Conservation (phyloP, 2,329 filamentous ascomycete genomes). For the Neofusicoccum sp. region DNA sequence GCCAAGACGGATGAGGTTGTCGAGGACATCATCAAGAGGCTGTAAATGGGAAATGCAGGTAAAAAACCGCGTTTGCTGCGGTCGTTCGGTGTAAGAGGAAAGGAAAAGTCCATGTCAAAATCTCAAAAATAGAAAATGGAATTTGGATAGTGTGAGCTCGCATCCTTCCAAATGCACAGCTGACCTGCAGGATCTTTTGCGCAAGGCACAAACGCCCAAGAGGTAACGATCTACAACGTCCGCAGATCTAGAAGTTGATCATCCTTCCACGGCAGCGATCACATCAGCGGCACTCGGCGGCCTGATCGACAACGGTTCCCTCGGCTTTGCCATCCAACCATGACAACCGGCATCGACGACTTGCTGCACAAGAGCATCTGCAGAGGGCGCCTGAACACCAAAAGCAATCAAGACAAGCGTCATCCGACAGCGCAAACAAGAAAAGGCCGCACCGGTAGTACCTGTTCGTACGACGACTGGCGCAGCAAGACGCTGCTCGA, state of each 20-base stretch:
- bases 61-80: background rate
- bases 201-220: constrained; percentile 5
- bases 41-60: constrained; percentile 52
- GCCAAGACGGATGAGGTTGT: constrained; percentile 85
- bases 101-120: background rate
- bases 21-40: constrained; percentile 76
- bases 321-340: background rate
- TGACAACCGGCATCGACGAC: background rate
- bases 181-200: constrained; percentile 8
- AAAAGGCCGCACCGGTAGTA: no score
- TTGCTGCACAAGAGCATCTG: no score
- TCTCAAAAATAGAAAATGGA: background rate
- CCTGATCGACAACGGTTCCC: background rate
- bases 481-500: no score
- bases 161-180: background rate
- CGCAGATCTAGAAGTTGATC: constrained; percentile 10
- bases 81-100: background rate
- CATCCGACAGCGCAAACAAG: no score
- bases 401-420: no score
- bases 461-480: no score
- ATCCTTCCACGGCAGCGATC: background rate
- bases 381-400: no score
- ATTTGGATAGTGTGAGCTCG: background rate
- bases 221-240: constrained; percentile 11
- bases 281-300: constrained; percentile 2